A percentile compares a stretch with the other conserved stretches of the same genome.
These are phyloP conservation scores for Plasmodium vivax DNA, from an alignment of 169 alveolate genomes.

Conservation along the genomic window DNA sequence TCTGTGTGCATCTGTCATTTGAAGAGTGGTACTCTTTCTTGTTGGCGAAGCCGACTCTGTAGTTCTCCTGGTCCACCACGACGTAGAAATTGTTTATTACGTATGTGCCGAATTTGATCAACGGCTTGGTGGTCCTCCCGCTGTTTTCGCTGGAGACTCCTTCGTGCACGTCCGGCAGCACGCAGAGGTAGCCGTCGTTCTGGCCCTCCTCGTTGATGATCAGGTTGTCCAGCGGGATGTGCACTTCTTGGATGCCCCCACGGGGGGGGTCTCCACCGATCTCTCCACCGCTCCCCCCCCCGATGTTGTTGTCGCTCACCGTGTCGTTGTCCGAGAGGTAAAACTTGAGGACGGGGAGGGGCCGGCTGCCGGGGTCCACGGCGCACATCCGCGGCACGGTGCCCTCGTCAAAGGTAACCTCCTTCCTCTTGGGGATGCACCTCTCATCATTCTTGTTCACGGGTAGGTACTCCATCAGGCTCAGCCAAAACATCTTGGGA, in stretches of 20 bases:
- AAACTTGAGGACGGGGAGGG: conserved; percentile 63
- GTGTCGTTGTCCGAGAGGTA: conserved; percentile 59
- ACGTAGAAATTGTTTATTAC: conserved; percentile 81
- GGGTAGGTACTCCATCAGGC: conserved; percentile 83
- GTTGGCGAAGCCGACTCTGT: conserved; percentile 78
- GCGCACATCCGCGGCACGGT: conserved; percentile 75
- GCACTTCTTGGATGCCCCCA: background rate
- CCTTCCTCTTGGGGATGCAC: conserved; percentile 37
- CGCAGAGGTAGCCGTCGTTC: conserved; percentile 70
- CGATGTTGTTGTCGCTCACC: conserved; percentile 73
- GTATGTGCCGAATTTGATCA: conserved; percentile 82
- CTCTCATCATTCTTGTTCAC: conserved; percentile 74
- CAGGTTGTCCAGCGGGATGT: conserved; percentile 76
- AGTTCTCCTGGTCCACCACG: conserved; percentile 80
- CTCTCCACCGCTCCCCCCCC: background rate
- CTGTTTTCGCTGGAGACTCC: conserved; percentile 48
- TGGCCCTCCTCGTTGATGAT: conserved; percentile 55
- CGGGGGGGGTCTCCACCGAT: too few relatives aligned
- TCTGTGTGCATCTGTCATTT: conserved; percentile 74
- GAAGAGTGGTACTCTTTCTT: conserved; percentile 66
- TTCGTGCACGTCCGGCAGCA: conserved; percentile 78
- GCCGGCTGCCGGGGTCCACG: conserved; percentile 30
- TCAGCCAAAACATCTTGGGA: conserved; percentile 85
- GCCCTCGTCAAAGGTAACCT: conserved; percentile 9
- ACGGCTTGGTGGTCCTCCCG: conserved; percentile 79